A percentile compares a stretch with the other conserved stretches of the same genome.
Evolutionary conservation across 257 asterid species (phyloP).

Genomic region (Echites panduratus): DNA sequence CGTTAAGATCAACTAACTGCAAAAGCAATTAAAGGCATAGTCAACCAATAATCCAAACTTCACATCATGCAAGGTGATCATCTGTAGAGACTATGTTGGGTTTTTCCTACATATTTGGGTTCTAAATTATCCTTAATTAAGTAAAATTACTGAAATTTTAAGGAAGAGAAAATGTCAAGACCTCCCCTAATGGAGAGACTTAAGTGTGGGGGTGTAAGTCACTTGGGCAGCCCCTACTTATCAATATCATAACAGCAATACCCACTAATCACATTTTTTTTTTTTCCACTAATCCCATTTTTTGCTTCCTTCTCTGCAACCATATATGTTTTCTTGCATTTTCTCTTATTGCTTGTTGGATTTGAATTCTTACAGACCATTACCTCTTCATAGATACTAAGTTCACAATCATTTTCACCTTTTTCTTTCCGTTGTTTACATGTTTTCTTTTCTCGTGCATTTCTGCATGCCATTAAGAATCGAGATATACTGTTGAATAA

Average conservation of each 20-base stretch:
- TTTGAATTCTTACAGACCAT: neutral
- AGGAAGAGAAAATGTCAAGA: neutral
- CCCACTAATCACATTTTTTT: too few species aligned
- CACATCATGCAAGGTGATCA: too few species aligned
- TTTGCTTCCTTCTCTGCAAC: neutral
- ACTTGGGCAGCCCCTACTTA: too few species aligned
- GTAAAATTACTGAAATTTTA: neutral
- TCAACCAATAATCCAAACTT: too few species aligned
- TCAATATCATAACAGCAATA: neutral
- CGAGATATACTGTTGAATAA: neutral
- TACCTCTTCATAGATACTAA: neutral
- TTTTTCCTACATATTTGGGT: neutral
- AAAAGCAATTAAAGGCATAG: too few species aligned
- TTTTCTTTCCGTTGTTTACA: neutral
- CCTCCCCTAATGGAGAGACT: neutral
- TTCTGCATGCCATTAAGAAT: neutral
- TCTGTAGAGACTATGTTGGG: too few species aligned
- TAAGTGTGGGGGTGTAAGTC: too few species aligned
- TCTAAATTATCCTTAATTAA: neutral
- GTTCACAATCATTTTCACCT: neutral
- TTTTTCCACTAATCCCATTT: neutral
- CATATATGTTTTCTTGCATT: neutral
- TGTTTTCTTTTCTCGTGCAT: neutral
- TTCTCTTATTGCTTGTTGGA: neutral
- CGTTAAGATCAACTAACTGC: slow-evolving; percentile 19